These are phyloP conservation scores for Fonsecaea monophora DNA, from an alignment of 2,329 filamentous ascomycete genomes.

Conservation along the genomic window DNA sequence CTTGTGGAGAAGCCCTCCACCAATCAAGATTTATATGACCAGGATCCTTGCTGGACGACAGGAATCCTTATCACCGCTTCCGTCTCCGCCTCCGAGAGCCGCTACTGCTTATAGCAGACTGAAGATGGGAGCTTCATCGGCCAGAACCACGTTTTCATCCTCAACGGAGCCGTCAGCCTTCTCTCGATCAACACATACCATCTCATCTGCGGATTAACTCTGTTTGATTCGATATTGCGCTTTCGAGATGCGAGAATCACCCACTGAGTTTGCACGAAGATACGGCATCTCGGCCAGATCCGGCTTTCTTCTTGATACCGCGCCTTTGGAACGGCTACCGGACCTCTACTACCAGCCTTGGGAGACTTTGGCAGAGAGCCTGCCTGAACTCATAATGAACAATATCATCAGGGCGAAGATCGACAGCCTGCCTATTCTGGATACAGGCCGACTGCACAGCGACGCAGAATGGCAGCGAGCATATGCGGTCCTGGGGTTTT, in stretches of 20 bases:
- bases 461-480: slow-evolving; percentile 88
- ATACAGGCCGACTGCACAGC: slow-evolving; percentile 74
- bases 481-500: slow-evolving; percentile 75
- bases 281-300: slow-evolving; percentile 49
- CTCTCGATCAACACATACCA: neutral
- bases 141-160: neutral
- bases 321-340: slow-evolving; percentile 75
- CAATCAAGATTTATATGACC: neutral
- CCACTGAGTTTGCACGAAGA: slow-evolving; percentile 12
- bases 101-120: neutral
- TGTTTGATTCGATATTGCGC: neutral
- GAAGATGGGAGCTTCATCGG: neutral
- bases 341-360: slow-evolving; percentile 90
- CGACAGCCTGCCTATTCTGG: slow-evolving; percentile 78
- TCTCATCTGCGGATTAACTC: neutral
- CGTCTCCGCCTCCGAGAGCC: slow-evolving; percentile 14
- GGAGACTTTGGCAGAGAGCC: slow-evolving; percentile 78
- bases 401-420: slow-evolving; percentile 76
- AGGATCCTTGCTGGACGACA: neutral
- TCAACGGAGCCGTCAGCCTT: neutral
- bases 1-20: neutral
- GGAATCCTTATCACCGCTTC: neutral
- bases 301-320: slow-evolving; percentile 81
- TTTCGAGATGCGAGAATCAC: slow-evolving; percentile 23
- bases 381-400: slow-evolving; percentile 78